Evolutionary conservation across 2,329 filamentous ascomycete species (phyloP).

Genomic region (Paecilomyces variotii): DNA sequence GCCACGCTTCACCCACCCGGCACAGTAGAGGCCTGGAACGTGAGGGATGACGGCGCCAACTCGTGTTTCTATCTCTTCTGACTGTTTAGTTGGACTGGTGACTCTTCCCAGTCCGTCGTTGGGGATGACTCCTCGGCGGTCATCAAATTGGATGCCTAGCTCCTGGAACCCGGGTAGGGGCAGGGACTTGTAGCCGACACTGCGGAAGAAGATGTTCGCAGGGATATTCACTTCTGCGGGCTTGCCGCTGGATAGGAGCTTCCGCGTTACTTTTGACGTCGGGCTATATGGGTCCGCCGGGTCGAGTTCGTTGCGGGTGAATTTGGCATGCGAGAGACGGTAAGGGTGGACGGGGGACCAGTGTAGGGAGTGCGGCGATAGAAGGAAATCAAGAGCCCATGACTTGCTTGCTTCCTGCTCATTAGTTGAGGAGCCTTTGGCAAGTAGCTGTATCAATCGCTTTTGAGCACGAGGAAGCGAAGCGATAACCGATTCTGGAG

Average conservation of each 20-base stretch:
- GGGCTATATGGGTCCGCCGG: slow-evolving; percentile 47
- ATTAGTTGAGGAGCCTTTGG: slow-evolving; percentile 59
- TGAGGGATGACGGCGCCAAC: slow-evolving; percentile 38
- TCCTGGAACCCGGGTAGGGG: slow-evolving; percentile 65
- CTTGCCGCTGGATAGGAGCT: slow-evolving; percentile 44
- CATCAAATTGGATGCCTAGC: slow-evolving; percentile 71
- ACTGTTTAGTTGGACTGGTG: slow-evolving; percentile 29
- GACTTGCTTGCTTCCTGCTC: slow-evolving; percentile 49
- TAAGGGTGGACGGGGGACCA: slow-evolving; percentile 39
- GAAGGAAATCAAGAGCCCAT: slow-evolving; percentile 80
- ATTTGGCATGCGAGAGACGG: slow-evolving; percentile 57
- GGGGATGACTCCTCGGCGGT: slow-evolving; percentile 63
- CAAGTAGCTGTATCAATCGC: slow-evolving; percentile 71
- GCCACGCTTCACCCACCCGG: slow-evolving; percentile 92
- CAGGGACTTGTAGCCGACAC: slow-evolving; percentile 87
- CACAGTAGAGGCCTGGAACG: slow-evolving; percentile 74
- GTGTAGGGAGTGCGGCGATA: slow-evolving; percentile 66
- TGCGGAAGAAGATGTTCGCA: slow-evolving; percentile 73
- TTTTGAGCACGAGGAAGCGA: slow-evolving; percentile 66
- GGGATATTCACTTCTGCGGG: slow-evolving; percentile 44
- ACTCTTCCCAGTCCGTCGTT: slow-evolving; percentile 78
- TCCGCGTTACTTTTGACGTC: slow-evolving; percentile 36
- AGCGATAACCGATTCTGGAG: slow-evolving; percentile 50
- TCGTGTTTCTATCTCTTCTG: slow-evolving; percentile 17
- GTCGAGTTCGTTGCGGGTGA: slow-evolving; percentile 48